Evolutionary conservation across 2,329 filamentous ascomycete species (phyloP), one percentile per base, ranked within the genome.

Genomic region (Diaporthe vaccinii): DNA sequence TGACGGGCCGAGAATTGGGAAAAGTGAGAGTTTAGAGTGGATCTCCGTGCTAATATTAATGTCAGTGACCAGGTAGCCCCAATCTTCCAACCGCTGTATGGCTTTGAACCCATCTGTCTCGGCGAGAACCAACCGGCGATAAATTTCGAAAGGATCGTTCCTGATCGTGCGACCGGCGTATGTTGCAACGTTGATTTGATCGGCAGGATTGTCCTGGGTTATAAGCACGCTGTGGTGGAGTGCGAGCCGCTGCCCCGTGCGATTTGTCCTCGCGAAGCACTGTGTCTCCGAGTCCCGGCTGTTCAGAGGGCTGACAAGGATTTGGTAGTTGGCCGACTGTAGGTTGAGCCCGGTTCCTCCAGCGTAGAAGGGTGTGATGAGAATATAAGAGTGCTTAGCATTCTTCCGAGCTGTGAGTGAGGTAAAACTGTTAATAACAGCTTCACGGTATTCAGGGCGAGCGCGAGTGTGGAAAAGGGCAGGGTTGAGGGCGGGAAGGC

Each of bases 251-350:
- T 71, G 68, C 2, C 53, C 68, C 2, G 39, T 49, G 0, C 68
- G 53, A 10, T 71, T 71, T 5, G 68, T 71, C 1, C 68, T 14
- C 1, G 53, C 53, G 2, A 71, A 71, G 6, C 12, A 25, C 7
- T 71, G 68, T 0, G 28, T 34, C 8, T 71, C 25, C 0, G 1
- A 8, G 20, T 34, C 25, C 2, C 25, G 25, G 22, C 10, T 34
- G 28, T 12, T 46, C 0, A 58, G 53, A 5, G 68, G 53, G 10
- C 12, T 36, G 3, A 20, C 3, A 0, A 71, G 8, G 1, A 71
- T 71, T 8, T 71, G 39, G 12, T 71, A 71, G 25, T 71, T 71
- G 1, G 68, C 68, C 10, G 53, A 44, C 28, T 71, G 68, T 5
- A 71, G 1, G 25, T 71, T 71, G 15, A 59, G 51, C 3, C 68